These are phyloP conservation scores for Barnettozyma wickerhamii DNA, from an alignment of 805 yeast genomes.

Conservation along the genomic window DNA sequence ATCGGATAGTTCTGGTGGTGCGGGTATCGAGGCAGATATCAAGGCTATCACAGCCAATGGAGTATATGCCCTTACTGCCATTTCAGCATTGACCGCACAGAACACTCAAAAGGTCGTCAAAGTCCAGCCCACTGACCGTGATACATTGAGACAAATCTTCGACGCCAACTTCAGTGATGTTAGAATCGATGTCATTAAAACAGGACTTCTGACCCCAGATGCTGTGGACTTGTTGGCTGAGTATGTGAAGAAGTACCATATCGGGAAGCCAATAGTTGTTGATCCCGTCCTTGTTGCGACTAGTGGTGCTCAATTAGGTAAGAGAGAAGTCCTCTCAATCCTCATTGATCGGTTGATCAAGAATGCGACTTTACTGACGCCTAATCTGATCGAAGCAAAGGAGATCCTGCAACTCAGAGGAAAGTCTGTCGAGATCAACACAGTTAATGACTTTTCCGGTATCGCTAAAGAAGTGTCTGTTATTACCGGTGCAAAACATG, in stretches of 20 bases:
- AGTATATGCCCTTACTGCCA: conserved; percentile 73
- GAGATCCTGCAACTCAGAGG: conserved; percentile 33
- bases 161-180: conserved; percentile 56
- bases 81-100: conserved; percentile 78
- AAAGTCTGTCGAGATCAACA: conserved; percentile 22
- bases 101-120: conserved; percentile 48
- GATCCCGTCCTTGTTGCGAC: conserved; percentile 88
- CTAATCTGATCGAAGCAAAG: conserved; percentile 67
- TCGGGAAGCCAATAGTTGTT: conserved; percentile 44
- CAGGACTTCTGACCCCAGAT: conserved; percentile 67
- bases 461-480: conserved; percentile 37
- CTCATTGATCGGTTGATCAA: conserved; percentile 44
- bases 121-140: conserved; percentile 39
- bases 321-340: conserved; percentile 38
- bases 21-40: conserved; percentile 87
- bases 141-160: conserved; percentile 44
- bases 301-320: conserved; percentile 60
- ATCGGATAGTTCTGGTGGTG: conserved; percentile 85
- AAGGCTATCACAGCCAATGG: conserved; percentile 73
- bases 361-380: conserved; percentile 62
- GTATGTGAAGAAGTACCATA: conserved; percentile 29
- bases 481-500: conserved; percentile 41
- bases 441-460: conserved; percentile 36
- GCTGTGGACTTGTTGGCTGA: conserved; percentile 45
- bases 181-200: conserved; percentile 62